Conservation (phyloP, 768 basidiomycete genomes). For the Neoboletus subvelutipes region DNA sequence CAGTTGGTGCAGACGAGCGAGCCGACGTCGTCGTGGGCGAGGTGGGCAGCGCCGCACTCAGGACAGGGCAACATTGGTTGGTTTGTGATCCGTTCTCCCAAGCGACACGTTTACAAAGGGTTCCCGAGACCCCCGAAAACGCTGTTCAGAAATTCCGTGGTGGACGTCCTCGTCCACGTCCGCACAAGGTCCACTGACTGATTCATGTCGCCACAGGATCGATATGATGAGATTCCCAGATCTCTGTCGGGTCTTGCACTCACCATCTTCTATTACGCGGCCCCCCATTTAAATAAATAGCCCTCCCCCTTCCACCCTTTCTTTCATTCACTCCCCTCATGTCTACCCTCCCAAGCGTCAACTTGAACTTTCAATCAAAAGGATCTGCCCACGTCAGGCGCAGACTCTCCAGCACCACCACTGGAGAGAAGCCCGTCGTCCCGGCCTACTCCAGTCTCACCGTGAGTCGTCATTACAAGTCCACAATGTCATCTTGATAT, state of each 20-base stretch:
- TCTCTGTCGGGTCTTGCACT: conserved; percentile 5
- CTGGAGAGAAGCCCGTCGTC: conserved; percentile 48
- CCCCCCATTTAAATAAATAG: conserved; percentile 34
- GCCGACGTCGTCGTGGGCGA: conserved; percentile 57
- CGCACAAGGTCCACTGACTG: no score
- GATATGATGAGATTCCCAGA: background rate
- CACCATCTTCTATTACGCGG: background rate
- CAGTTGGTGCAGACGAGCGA: conserved; percentile 69
- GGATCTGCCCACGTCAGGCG: conserved; percentile 62
- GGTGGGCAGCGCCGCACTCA: conserved; percentile 52
- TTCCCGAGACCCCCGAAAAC: no score
- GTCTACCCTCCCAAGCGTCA: conserved; percentile 41
- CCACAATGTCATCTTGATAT: conserved; percentile 12
- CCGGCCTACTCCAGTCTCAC: conserved; percentile 62
- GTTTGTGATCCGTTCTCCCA: no score
- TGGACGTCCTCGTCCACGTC: no score
- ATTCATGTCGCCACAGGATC: no score
- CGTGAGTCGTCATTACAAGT: conserved; percentile 41
- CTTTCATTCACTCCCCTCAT: conserved; percentile 38
- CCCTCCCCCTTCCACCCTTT: conserved; percentile 17
- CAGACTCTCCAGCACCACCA: conserved; percentile 61
- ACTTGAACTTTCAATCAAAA: conserved; percentile 59
- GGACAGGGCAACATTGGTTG: conserved; percentile 37
- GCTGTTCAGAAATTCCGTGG: no score
- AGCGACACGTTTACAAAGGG: no score